Conservation (phyloP, 768 basidiomycete species). For the Leccinum barrowsii region DNA sequence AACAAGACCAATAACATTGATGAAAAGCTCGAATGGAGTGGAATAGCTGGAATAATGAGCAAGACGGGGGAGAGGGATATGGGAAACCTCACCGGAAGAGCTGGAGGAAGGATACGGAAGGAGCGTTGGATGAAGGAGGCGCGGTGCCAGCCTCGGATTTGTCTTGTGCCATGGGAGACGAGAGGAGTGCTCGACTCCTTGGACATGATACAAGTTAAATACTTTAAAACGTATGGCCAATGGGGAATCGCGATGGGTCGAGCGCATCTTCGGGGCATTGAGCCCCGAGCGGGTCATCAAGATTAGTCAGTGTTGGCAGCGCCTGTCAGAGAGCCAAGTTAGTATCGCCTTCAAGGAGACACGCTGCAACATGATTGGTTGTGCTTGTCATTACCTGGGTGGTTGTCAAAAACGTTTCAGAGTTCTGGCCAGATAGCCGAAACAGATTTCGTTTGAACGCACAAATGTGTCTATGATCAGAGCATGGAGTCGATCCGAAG, state of each 20-base stretch:
- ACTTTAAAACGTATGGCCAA: neutral
- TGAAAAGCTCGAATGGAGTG: conserved; percentile 60
- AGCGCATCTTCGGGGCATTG: neutral
- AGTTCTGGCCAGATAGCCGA: neutral
- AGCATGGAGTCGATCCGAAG: neutral
- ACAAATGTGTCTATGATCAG: neutral
- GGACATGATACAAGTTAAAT: neutral
- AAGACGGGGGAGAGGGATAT: neutral
- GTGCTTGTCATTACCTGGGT: too few relatives aligned
- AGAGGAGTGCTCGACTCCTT: neutral
- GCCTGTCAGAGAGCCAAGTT: neutral
- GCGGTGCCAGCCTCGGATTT: conserved; percentile 6
- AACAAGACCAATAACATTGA: conserved; percentile 70
- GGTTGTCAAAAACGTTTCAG: neutral
- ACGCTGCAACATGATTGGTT: neutral
- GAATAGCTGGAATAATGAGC: conserved; percentile 52
- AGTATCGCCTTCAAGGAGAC: neutral
- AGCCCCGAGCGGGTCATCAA: neutral
- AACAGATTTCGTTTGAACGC: neutral
- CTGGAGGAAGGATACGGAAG: conserved; percentile 40
- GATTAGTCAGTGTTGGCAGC: neutral
- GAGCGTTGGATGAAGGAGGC: conserved; percentile 27
- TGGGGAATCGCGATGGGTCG: neutral
- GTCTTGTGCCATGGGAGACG: neutral
- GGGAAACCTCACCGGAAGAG: conserved; percentile 43